phyloP scores from a whole-genome alignment of 1,139 yeast genomes.

The Keqinozyma sinolaborantium region DNA sequence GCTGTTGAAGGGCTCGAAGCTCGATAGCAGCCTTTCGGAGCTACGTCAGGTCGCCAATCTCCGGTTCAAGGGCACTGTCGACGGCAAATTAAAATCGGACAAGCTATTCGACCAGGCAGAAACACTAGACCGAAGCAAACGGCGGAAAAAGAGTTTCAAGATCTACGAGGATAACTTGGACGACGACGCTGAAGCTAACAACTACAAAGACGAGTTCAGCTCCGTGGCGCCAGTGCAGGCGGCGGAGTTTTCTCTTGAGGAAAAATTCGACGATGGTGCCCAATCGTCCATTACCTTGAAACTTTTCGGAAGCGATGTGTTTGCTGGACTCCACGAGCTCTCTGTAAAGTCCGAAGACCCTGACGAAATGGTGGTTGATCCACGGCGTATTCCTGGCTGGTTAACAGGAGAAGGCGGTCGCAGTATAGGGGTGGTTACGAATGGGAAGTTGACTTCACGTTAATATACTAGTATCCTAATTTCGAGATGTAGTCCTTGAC shows the following conservation, averaged over 20 bases:
- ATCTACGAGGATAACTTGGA: conserved; percentile 15
- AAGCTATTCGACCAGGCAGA: conserved; percentile 32
- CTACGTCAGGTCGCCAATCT: conserved; percentile 41
- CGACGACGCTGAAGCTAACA: conserved; percentile 16
- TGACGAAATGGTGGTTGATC: conserved; percentile 44
- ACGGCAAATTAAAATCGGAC: conserved; percentile 28
- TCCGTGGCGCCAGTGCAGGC: conserved; percentile 55
- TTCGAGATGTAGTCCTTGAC: conserved; percentile 25
- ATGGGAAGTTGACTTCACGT: conserved; percentile 44
- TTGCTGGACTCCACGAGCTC: conserved; percentile 75
- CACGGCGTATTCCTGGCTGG: conserved; percentile 66
- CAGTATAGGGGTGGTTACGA: conserved; percentile 41
- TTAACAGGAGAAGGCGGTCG: conserved; percentile 74
- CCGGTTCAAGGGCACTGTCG: conserved; percentile 53
- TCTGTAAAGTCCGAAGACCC: conserved; percentile 34
- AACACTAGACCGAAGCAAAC: conserved; percentile 8
- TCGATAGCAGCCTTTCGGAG: conserved; percentile 7
- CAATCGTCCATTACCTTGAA: conserved; percentile 39
- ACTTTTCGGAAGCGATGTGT: conserved; percentile 70
- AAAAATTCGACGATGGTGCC: conserved; percentile 14
- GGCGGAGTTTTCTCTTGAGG: conserved; percentile 41
- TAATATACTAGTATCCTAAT: conserved; percentile 21
- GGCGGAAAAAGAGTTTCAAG: conserved; percentile 8
- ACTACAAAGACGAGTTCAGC: conserved; percentile 31
- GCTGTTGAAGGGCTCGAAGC: conserved; percentile 9